Conservation (phyloP, 768 basidiomycete genomes). For the Trametes gibbosa region DNA sequence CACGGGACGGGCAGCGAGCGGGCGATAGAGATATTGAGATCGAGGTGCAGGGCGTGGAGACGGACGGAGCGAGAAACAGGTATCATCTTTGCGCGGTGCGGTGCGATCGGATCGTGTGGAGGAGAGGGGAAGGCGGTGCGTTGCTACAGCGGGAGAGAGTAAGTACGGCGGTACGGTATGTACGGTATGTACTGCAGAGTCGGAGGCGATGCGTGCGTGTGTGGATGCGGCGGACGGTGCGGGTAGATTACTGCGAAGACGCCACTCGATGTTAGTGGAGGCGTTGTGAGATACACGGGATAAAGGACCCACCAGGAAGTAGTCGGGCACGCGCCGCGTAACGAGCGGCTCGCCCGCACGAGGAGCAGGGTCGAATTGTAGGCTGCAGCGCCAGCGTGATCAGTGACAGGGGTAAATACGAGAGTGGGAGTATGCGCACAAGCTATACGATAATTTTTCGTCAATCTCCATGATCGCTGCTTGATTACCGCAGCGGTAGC, state of each 20-base stretch:
- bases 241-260: constrained; percentile 21
- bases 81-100: constrained; percentile 19
- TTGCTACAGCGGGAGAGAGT: constrained; percentile 24
- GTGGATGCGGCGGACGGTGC: neutral
- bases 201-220: neutral
- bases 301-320: constrained; percentile 84
- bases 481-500: constrained; percentile 99
- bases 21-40: too few species aligned
- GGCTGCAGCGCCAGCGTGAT: constrained; percentile 46
- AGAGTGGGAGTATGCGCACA: constrained; percentile 48
- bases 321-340: constrained; percentile 91
- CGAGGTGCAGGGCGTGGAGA: too few species aligned
- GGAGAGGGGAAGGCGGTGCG: neutral
- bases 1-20: neutral
- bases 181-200: constrained; percentile 23
- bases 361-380: constrained; percentile 99
- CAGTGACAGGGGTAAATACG: constrained; percentile 4
- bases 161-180: constrained; percentile 28
- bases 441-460: constrained; percentile 93
- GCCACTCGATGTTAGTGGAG: neutral
- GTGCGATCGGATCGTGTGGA: constrained; percentile 8
- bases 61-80: constrained; percentile 10
- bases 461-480: constrained; percentile 99
- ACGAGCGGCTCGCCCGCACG: constrained; percentile 98
- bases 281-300: neutral